These are phyloP conservation scores for Neoascochyta sp. DNA, from an alignment of 2,329 filamentous ascomycete genomes.

Conservation along the genomic window DNA sequence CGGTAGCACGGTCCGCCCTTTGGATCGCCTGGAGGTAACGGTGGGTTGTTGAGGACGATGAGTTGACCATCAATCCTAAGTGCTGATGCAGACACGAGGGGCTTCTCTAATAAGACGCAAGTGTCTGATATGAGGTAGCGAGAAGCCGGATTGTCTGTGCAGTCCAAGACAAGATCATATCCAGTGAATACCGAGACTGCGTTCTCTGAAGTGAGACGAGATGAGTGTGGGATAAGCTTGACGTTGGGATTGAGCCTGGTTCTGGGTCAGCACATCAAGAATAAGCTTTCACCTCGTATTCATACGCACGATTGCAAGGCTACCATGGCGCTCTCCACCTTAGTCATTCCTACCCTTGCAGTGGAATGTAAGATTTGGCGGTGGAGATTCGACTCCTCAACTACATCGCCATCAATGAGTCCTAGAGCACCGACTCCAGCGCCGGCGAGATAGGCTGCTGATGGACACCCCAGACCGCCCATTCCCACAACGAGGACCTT, in stretches of 20 bases:
- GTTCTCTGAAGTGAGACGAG: slow-evolving; percentile 65
- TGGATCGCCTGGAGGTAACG: slow-evolving; percentile 55
- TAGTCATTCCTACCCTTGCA: slow-evolving; percentile 65
- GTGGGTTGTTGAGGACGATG: slow-evolving; percentile 80
- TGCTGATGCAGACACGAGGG: slow-evolving; percentile 84
- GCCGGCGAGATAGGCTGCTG: slow-evolving; percentile 86
- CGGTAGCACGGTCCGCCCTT: slow-evolving; percentile 82
- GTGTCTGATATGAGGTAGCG: slow-evolving; percentile 91
- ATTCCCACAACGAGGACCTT: slow-evolving; percentile 79
- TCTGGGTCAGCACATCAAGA: slow-evolving; percentile 6
- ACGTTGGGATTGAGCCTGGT: slow-evolving; percentile 68
- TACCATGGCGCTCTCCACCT: slow-evolving; percentile 67
- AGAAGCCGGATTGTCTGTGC: slow-evolving; percentile 87
- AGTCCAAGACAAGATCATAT: slow-evolving; percentile 88
- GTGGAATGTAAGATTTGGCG: slow-evolving; percentile 81
- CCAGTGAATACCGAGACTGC: slow-evolving; percentile 61
- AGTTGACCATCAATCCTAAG: slow-evolving; percentile 86
- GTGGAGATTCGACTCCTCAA: slow-evolving; percentile 89
- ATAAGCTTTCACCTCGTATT: too few relatives aligned
- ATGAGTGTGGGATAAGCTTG: slow-evolving; percentile 59
- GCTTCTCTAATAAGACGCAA: slow-evolving; percentile 73
- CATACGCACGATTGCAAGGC: slow-evolving; percentile 44
- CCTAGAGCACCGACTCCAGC: slow-evolving; percentile 82
- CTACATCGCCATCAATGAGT: slow-evolving; percentile 79
- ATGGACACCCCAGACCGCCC: slow-evolving; percentile 87